Evolutionary conservation across 441 rosid species (phyloP), one percentile per base, ranked within the genome.

Genomic region (Mallotus repandus): DNA sequence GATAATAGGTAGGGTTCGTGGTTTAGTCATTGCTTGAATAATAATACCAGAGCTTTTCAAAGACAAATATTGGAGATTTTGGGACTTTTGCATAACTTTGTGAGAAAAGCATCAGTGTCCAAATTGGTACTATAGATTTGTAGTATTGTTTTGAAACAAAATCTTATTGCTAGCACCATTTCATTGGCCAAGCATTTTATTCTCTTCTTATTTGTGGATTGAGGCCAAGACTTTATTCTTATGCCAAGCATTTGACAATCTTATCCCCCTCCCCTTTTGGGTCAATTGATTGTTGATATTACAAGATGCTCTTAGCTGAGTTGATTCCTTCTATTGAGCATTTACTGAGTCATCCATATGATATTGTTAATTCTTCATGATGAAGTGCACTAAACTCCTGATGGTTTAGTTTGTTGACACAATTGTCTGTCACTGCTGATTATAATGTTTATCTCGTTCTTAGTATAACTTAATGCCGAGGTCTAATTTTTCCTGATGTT

Each of bases 281-380:
- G 63, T 68, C 57, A 59, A 54, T 12, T 60, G 16, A 25, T 78
- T 21, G 54, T 71, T 66, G 62, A 68, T 70, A 10, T n/a, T 66
- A 38, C 71, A 74, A 68, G 77, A 67, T 76, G 74, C 60, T 77
- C 69, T 63, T 61, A 12, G 65, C 38, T 74, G 78, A 71, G 79
- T 52, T 74, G 71, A 45, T 78, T 74, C 69, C 64, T 48, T 67
- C 32, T 66, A 25, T 74, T 53, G 41, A 43, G 74, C 78, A 16
- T 65, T 78, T 63, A 63, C 71, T 60, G 62, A 18, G 66, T 38
- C 58, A 70, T 67, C 74, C 78, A 76, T 69, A 75, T 76, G 82
- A 69, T 73, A 45, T 63, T 80, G 68, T 55, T 59, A 19, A 60
- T 76, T 67, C 75, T 78, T 67, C 67, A 68, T 67, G 49, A 63